A percentile compares a stretch with the other conserved stretches of the same genome.
Evolutionary conservation across 2,329 filamentous ascomycete genomes (phyloP).

Genomic region (Trichoderma pleuroti): DNA sequence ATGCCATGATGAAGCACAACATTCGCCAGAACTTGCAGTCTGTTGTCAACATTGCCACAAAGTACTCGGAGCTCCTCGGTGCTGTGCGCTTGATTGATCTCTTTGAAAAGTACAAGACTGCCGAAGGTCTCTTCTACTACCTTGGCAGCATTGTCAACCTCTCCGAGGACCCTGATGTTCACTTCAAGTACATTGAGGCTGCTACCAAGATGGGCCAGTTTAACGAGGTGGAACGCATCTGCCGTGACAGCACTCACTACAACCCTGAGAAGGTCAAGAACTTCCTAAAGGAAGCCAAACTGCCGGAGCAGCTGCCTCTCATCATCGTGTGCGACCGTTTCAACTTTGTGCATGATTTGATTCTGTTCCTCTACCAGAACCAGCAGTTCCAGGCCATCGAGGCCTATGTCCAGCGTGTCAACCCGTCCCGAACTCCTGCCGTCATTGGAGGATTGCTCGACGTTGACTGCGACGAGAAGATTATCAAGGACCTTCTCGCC

Average conservation of each 20-base stretch:
- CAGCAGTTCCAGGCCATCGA: constrained; percentile 99
- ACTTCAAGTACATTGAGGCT: constrained; percentile 99
- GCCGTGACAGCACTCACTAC: constrained; percentile 85
- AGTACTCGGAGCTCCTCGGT: constrained; percentile 93
- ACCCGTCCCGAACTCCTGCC: constrained; percentile 83
- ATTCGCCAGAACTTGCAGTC: constrained; percentile 95
- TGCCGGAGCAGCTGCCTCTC: constrained; percentile 88
- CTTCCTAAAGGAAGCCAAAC: constrained; percentile 93
- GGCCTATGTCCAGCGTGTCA: constrained; percentile 95
- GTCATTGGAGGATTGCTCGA: constrained; percentile 92
- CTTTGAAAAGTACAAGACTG: constrained; percentile 95
- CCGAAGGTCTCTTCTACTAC: constrained; percentile 97
- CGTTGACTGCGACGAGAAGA: constrained; percentile 92
- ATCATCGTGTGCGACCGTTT: constrained; percentile 99
- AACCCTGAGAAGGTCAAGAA: constrained; percentile 98
- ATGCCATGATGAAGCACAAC: constrained; percentile 94
- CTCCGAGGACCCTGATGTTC: constrained; percentile 89
- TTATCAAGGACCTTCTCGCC: constrained; percentile 86
- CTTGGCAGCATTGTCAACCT: constrained; percentile 97
- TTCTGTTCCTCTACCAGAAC: constrained; percentile 96
- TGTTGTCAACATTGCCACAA: constrained; percentile 93
- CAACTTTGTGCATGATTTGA: constrained; percentile 96
- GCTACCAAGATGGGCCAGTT: constrained; percentile 91
- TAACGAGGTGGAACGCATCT: constrained; percentile 95
- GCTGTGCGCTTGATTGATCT: constrained; percentile 85